These are phyloP conservation scores for Neurospora sp. DNA, from an alignment of 2,329 filamentous ascomycete genomes.

Conservation along the genomic window DNA sequence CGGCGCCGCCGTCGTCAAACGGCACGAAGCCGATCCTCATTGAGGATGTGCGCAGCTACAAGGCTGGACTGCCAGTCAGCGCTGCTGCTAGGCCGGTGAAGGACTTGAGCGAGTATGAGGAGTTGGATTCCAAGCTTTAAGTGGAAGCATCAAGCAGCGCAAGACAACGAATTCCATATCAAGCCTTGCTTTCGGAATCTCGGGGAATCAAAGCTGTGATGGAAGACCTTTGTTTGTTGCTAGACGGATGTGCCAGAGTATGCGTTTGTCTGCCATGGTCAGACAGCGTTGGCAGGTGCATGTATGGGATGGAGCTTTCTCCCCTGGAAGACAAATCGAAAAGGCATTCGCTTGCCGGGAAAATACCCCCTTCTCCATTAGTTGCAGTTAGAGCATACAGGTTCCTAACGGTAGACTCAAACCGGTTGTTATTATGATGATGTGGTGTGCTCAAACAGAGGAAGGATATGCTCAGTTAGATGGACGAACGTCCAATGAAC, in stretches of 20 bases:
- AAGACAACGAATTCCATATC: not conserved
- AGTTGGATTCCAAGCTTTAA: constrained; percentile 73
- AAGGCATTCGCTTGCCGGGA: not conserved
- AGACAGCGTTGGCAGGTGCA: not conserved
- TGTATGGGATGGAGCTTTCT: not conserved
- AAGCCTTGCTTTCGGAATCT: not conserved
- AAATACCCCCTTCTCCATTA: not conserved
- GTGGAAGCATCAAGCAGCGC: not conserved
- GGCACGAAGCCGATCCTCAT: constrained; percentile 53
- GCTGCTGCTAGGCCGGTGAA: constrained; percentile 62
- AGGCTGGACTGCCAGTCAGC: constrained; percentile 63
- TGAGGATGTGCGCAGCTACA: constrained; percentile 71
- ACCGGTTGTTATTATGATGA: not conserved
- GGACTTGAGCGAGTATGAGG: constrained; percentile 77
- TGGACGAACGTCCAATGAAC: not conserved
- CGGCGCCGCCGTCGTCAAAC: constrained; percentile 29
- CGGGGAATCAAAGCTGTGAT: not conserved
- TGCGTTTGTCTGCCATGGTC: not conserved
- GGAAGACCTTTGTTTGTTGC: not conserved
- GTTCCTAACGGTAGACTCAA: not conserved
- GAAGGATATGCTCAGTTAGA: not conserved
- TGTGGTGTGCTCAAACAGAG: not conserved
- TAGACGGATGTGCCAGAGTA: not conserved
- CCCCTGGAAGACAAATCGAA: not conserved
- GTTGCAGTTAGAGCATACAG: not conserved